Conservation (phyloP, 306 rosid species). For the Crotalaria pallida region DNA sequence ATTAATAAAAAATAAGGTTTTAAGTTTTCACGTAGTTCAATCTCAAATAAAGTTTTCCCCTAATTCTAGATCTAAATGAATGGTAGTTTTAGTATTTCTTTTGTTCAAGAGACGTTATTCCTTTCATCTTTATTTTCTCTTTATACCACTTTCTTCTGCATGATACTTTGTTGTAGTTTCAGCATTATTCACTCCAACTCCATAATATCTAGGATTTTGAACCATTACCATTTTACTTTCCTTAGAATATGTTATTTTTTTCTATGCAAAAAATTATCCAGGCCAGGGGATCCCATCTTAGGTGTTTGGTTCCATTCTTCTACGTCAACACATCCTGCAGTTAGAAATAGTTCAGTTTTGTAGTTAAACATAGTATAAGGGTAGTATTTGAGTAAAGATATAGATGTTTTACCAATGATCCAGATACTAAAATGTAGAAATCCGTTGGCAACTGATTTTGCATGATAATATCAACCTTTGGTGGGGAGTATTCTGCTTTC, state of each 20-base stretch:
- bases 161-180: not conserved
- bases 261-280: not conserved
- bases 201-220: not conserved
- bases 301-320: conserved; percentile 81
- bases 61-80: not conserved
- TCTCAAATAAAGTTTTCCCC: not conserved
- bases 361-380: not conserved
- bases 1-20: not conserved
- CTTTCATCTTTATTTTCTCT: not conserved
- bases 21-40: not conserved
- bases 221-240: conserved; percentile 15
- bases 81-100: not conserved
- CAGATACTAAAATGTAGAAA: conserved; percentile 73
- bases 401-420: conserved; percentile 60
- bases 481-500: conserved; percentile 83
- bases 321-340: conserved; percentile 61
- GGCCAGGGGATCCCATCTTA: conserved; percentile 28
- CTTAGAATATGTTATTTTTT: not conserved
- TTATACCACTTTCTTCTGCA: not conserved
- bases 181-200: not conserved
- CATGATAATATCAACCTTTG: conserved; percentile 74
- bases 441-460: conserved; percentile 79
- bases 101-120: not conserved
- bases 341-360: conserved; percentile 29
- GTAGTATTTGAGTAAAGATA: conserved; percentile 13